Percentiles rank a stretch among this genome's conserved stretches.
Conservation (phyloP, 2,329 filamentous ascomycete genomes). For the Colletotrichum sp. region DNA sequence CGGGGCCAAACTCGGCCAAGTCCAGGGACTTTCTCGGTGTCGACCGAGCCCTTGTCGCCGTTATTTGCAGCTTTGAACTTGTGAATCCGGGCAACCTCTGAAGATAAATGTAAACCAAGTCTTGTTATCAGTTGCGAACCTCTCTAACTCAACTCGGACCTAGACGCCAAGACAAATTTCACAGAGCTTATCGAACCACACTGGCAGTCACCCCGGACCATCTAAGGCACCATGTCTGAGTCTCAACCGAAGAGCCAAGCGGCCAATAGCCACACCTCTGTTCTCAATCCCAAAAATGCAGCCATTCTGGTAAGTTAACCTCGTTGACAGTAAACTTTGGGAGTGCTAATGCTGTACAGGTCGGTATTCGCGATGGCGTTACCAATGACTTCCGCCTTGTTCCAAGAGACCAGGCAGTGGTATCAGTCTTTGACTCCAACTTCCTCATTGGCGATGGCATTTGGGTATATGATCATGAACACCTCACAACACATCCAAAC, state of each 20-base stretch:
- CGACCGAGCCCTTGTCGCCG: background rate
- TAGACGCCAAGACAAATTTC: background rate
- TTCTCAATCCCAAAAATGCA: conserved; percentile 28
- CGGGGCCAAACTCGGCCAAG: background rate
- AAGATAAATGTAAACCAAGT: background rate
- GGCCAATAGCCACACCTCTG: conserved; percentile 24
- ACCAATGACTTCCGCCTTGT: conserved; percentile 26
- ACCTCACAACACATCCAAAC: background rate
- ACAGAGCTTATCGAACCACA: background rate
- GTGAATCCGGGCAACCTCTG: background rate
- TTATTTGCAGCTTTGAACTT: background rate
- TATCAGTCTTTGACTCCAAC: conserved; percentile 33
- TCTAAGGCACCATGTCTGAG: background rate
- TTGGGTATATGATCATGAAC: conserved; percentile 20
- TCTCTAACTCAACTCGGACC: background rate
- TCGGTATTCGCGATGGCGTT: conserved; percentile 31
- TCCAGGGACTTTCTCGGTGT: background rate
- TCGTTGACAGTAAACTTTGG: background rate
- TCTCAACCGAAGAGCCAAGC: background rate
- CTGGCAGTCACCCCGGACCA: background rate
- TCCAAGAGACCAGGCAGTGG: conserved; percentile 25
- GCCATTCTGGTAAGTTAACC: conserved; percentile 22
- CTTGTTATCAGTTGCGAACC: background rate
- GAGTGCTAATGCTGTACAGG: conserved; percentile 1
- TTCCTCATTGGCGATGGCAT: conserved; percentile 33